phyloP scores from a whole-genome alignment of 108 stramenopile genomes.

The Cyclotella kingstonii region DNA sequence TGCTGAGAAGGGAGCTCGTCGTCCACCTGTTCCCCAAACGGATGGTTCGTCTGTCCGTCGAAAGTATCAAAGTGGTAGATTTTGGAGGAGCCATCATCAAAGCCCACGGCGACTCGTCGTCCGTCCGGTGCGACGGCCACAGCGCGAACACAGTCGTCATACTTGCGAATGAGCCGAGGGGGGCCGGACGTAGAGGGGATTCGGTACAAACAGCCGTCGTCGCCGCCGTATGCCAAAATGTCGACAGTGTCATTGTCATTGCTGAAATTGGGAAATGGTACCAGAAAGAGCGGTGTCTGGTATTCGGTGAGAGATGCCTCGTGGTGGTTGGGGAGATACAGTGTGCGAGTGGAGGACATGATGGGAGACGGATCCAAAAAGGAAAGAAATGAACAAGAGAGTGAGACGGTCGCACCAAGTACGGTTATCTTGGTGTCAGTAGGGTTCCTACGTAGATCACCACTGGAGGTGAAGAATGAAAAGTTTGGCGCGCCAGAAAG shows the following conservation, averaged over 20 bases:
- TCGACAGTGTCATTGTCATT: no score
- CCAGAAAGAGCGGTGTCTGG: not conserved
- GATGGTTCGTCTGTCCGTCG: not conserved
- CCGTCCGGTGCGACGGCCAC: conserved; percentile 62
- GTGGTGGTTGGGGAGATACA: not conserved
- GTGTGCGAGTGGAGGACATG: not conserved
- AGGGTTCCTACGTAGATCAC: no score
- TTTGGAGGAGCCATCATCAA: conserved; percentile 57
- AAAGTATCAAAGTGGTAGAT: conserved; percentile 21
- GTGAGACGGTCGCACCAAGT: no score
- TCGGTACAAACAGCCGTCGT: conserved; percentile 54
- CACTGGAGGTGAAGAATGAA: no score
- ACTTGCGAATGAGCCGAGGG: conserved; percentile 8
- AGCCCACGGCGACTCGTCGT: conserved; percentile 65
- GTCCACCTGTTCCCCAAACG: not conserved
- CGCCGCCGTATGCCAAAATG: conserved; percentile 71
- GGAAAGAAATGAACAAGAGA: no score
- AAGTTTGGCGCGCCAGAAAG: no score
- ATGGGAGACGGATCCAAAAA: not conserved
- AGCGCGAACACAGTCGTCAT: conserved; percentile 63
- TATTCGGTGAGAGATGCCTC: conserved; percentile 1
- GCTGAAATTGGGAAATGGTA: not conserved
- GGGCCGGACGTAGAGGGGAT: conserved; percentile 2
- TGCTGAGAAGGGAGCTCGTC: conserved; percentile 1
- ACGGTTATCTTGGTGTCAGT: no score